phyloP scores from a whole-genome alignment of 352 stramenopile genomes.

The Thalassiosira hispida region DNA sequence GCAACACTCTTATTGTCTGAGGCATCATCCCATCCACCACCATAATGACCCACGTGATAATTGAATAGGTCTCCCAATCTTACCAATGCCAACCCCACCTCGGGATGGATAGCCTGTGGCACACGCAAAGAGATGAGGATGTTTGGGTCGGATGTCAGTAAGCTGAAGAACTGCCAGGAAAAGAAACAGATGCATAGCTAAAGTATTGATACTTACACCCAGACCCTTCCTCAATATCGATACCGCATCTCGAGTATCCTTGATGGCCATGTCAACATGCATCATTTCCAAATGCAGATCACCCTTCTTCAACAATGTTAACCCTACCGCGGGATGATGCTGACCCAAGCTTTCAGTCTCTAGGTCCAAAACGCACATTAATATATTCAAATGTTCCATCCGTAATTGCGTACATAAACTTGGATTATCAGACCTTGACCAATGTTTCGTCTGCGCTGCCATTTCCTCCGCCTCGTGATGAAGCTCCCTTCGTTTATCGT shows the following conservation, averaged over 20 bases:
- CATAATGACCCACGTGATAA: constrained; percentile 30
- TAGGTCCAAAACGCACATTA: constrained; percentile 52
- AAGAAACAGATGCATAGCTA: no score
- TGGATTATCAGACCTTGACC: constrained; percentile 1
- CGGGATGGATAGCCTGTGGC: constrained; percentile 48
- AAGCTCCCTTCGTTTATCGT: constrained; percentile 43
- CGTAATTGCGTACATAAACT: constrained; percentile 26
- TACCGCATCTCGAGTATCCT: constrained; percentile 48
- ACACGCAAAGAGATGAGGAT: no score
- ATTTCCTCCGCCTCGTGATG: constrained; percentile 41
- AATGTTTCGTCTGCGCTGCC: constrained; percentile 12
- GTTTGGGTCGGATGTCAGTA: no score
- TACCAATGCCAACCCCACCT: constrained; percentile 42
- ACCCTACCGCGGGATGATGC: constrained; percentile 50
- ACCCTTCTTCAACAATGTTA: constrained; percentile 55
- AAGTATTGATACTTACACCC: no score
- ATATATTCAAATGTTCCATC: constrained; percentile 51
- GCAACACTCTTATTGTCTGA: constrained; percentile 37
- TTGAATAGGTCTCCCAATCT: constrained; percentile 56
- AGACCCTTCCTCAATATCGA: constrained; percentile 27
- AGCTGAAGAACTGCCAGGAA: no score
- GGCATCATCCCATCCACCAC: constrained; percentile 16
- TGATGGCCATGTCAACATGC: constrained; percentile 56
- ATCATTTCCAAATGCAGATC: constrained; percentile 58
- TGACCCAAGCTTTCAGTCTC: constrained; percentile 52